Base-by-base conservation (phyloP, 805 yeast genomes). In the Yarrowia sp. region DNA sequence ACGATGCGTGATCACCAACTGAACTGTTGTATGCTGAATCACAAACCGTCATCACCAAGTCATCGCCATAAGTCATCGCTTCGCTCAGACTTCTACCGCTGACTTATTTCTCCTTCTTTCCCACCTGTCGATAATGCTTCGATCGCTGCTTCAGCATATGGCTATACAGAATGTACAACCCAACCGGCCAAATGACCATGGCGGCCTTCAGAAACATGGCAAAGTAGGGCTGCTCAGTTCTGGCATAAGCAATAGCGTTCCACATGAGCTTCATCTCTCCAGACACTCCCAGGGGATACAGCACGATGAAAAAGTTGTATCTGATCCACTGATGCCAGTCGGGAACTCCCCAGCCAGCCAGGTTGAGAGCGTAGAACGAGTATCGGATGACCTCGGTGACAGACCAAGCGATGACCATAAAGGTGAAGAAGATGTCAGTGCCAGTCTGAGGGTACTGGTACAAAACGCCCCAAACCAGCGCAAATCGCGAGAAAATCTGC, bases 261-360 rank as follows among this genome's bases (percentile, higher is more conserved):
- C 86, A 89, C 70, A 91, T 83, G 79, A 92, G 85, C 43, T 82
- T 75, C 70, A 90, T 82, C 77, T 95, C 99, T 71, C 94, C 87
- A 1, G 90, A 85, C n/a, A 93, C 97, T 2, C 99, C 99, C 22
- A 89, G 78, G 19, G 99, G 99, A 75, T 95, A 95, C 72, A 95
- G 81, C 2, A 91, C 85, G 72, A 85, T 84, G 79, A 95, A 95
- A 36, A 91, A 80, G 71, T 90, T 90, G 83, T 95, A 95, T 75
- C 99, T 85, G 72, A 92, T 79, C 83, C 89, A 85, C 19, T 87
- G 84, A 72, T 94, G 82, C 75, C 80, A 76, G 46, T 75, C 73
- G 5, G 95, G 90, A 15, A 90, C 88, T 1, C 80, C 75, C 1
- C 83, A 85, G 9, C 81, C 80, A 35, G 78, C 76, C 71, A 90